Evolutionary conservation across 805 yeast genomes (phyloP), one percentile per base, ranked within the genome.

Genomic region (Wickerhamomyces chaumierensis): DNA sequence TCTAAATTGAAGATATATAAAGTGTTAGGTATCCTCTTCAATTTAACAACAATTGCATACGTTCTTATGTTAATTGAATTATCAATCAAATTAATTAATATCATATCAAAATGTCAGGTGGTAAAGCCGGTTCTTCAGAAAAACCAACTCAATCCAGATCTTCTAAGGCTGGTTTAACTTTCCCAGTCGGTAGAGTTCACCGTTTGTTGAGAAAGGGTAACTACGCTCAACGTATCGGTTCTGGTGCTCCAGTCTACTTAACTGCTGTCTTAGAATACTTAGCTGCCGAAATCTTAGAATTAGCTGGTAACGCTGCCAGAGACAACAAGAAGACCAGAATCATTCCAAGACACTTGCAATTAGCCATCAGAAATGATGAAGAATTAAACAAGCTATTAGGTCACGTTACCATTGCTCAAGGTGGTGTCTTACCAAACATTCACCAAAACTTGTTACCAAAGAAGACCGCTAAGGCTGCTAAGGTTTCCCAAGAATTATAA

Each of bases 101-200:
- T 21, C 95, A 28, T 28, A 28, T 28, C n/a, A 41, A 44, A 43
- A 82, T 82, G 92, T 81, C 90, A 58, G 71, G 71, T 58, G 73
- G 73, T 63, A 88, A 88, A 73, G 95, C 95, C 62, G 94, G 95
- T 61, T 73, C 94, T 53, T 68, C 94, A 57, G 88, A 86, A 65
- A 90, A 90, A 72, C 87, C 94, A 59, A 81, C 96, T 62, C 92
- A 90, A 73, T 83, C 96, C 41, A 86, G 96, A 80, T 90, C 97
- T 55, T 81, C 96, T 49, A 90, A 87, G 76, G 96, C 97, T 62
- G 97, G 96, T 67, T 78, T 90, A 62, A 85, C 94, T 58, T 90
- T 90, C 94, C 97, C 97, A 73, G 97, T 90, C 53, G 97, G 97
- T 68, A 88, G 97, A 80, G 92, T 90, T 55, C 96, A 88, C 76